phyloP scores from a whole-genome alignment of 768 basidiomycete genomes.

The Mycena venus region DNA sequence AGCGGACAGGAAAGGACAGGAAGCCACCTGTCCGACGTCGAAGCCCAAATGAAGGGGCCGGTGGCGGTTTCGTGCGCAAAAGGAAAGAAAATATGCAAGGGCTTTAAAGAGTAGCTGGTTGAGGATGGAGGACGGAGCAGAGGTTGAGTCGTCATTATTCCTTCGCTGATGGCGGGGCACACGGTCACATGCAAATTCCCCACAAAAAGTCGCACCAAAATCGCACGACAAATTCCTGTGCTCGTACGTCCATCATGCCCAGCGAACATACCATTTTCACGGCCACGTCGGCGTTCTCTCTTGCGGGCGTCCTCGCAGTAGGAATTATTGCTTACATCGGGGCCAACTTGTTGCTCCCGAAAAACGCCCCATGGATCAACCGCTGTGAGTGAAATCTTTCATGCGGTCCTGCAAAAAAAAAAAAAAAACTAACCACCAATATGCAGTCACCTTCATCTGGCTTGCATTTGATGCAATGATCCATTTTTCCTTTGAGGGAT shows the following conservation, averaged over 20 bases:
- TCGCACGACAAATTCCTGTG: not conserved
- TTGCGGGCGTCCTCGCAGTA: conserved; percentile 69
- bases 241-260: conserved; percentile 1
- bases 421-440: not conserved
- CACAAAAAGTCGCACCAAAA: no score
- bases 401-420: not conserved
- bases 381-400: conserved; percentile 45
- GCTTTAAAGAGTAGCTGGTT: not conserved
- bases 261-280: conserved; percentile 57
- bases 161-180: not conserved
- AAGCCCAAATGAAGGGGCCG: not conserved
- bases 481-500: conserved; percentile 84
- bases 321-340: conserved; percentile 66
- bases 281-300: conserved; percentile 72
- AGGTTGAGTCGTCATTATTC: not conserved
- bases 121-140: not conserved
- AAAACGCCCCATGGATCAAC: conserved; percentile 74
- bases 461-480: conserved; percentile 86
- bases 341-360: conserved; percentile 71
- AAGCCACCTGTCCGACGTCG: not conserved
- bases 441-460: conserved; percentile 76
- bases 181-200: not conserved
- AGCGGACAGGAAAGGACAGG: not conserved
- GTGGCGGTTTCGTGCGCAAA: not conserved
- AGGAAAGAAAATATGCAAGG: not conserved